phyloP scores from a whole-genome alignment of 495 filamentous ascomycete species.

The Penicillium fimorum region DNA sequence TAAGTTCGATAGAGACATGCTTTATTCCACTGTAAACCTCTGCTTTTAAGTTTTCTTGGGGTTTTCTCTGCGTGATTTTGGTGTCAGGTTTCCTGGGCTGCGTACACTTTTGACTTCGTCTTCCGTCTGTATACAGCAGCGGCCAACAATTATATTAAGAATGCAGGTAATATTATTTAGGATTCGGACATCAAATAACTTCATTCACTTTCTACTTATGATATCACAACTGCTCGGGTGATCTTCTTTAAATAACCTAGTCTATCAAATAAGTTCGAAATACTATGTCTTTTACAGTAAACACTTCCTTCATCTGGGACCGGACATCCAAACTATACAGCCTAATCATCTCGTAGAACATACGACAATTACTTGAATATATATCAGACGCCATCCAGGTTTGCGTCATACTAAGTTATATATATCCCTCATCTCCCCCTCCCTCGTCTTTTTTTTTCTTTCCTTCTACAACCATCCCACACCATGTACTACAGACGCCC shows the following conservation, averaged over 20 bases:
- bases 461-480: slow-evolving; percentile 2
- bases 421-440: neutral
- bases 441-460: neutral
- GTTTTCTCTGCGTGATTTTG: neutral
- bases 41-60: neutral
- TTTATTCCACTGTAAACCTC: neutral
- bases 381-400: neutral
- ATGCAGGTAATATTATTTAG: neutral
- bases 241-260: neutral
- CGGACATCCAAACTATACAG: neutral
- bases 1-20: neutral
- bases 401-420: neutral
- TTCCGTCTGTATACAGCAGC: neutral
- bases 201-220: neutral
- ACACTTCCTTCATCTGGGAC: neutral
- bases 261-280: neutral
- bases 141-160: neutral
- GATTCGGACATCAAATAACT: neutral
- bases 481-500: neutral
- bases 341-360: neutral
- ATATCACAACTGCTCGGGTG: neutral
- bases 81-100: neutral
- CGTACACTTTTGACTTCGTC: neutral
- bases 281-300: neutral
- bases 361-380: neutral